phyloP scores from a whole-genome alignment of 75 land plant genomes.

The Pseudotsuga menziesii region DNA sequence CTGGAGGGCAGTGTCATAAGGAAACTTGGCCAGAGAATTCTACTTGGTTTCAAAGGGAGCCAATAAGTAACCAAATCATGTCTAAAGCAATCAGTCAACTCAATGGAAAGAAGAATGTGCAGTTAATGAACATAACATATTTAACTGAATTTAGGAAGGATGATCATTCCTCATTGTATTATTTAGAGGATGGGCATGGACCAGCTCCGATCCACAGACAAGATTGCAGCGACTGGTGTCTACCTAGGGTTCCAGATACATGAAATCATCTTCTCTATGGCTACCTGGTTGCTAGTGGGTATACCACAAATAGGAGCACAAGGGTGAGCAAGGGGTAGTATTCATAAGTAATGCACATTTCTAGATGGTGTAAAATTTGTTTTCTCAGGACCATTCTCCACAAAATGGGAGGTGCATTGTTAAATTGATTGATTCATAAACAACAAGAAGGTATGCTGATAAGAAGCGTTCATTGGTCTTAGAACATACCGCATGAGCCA shows the following conservation, averaged over 20 bases:
- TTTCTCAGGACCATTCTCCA: too few species aligned
- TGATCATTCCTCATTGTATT: conserved; percentile 62
- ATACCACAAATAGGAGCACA: conserved; percentile 9
- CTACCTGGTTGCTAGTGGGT: conserved; percentile 37
- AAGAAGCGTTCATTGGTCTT: background rate
- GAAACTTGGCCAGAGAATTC: conserved; percentile 38
- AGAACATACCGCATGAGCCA: background rate
- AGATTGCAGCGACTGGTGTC: conserved; percentile 93
- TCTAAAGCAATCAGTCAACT: conserved; percentile 22
- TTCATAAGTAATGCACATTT: too few species aligned
- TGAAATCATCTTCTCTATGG: conserved; percentile 83
- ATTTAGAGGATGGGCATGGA: conserved; percentile 22
- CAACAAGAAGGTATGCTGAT: background rate
- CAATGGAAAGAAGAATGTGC: conserved; percentile 23
- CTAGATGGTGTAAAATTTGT: too few species aligned
- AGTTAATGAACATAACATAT: conserved; percentile 65
- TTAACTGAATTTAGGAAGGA: conserved; percentile 63
- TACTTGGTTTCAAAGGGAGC: conserved; percentile 17
- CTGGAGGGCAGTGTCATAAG: conserved; percentile 49
- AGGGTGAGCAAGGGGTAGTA: background rate
- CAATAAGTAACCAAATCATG: conserved; percentile 37
- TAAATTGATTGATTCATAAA: background rate
- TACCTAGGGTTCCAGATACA: conserved; percentile 86
- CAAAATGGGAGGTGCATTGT: too few species aligned
- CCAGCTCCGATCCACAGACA: conserved; percentile 17